phyloP scores from a whole-genome alignment of 768 basidiomycete genomes.

The Mycena leptocephala region DNA sequence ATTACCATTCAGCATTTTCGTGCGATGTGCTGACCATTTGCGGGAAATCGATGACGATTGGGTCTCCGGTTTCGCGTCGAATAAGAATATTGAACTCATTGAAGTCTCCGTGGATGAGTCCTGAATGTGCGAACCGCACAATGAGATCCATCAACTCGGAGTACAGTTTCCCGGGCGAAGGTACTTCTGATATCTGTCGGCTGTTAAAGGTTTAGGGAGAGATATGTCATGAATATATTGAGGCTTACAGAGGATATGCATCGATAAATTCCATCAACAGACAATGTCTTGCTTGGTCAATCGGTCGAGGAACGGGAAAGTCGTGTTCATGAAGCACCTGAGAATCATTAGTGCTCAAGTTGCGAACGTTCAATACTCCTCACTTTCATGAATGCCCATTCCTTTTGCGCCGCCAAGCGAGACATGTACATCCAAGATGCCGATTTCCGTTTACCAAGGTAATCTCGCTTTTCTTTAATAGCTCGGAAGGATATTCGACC shows the following conservation, averaged over 20 bases:
- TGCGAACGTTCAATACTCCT: background rate
- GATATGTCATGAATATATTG: conserved; percentile 12
- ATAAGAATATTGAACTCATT: conserved; percentile 99
- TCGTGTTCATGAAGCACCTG: conserved; percentile 93
- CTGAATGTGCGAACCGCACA: conserved; percentile 92
- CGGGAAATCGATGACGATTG: conserved; percentile 97
- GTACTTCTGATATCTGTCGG: conserved; percentile 89
- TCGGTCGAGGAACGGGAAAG: conserved; percentile 94
- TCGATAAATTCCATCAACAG: conserved; percentile 98
- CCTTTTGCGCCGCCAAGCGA: conserved; percentile 95
- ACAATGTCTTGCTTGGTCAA: conserved; percentile 96
- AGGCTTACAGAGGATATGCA: conserved; percentile 90
- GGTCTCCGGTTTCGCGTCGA: conserved; percentile 78
- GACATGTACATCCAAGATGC: conserved; percentile 99
- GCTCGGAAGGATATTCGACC: conserved; percentile 98
- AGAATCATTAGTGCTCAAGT: background rate
- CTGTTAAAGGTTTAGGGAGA: conserved; percentile 55
- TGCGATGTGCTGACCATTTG: conserved; percentile 99
- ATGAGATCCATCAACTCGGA: conserved; percentile 95
- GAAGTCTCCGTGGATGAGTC: conserved; percentile 99
- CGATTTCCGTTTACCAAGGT: conserved; percentile 94
- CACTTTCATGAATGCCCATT: conserved; percentile 99
- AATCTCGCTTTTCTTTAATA: conserved; percentile 97
- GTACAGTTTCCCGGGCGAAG: conserved; percentile 92
- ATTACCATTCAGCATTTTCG: conserved; percentile 95